Base-by-base conservation (phyloP, 139 green algal species). In the Tetradesmus lagerheimii region DNA sequence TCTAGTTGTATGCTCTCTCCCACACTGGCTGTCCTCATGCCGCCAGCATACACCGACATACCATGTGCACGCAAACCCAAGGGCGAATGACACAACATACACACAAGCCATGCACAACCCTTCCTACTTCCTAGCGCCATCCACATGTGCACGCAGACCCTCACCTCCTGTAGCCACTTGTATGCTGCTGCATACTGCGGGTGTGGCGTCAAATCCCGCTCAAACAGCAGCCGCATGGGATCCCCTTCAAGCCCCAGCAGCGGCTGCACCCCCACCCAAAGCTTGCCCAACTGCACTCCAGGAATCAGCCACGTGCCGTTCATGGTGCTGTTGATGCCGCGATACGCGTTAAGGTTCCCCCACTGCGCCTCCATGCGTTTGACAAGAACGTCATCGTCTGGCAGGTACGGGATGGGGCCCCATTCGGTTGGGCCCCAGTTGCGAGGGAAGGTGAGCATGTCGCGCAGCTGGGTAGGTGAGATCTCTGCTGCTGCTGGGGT, bases 151-250 rank as follows among this genome's bases (percentile, higher is more conserved):
- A 29, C 38, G 62, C 66, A 66, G 66, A 18, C 20, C 11, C 93
- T 76, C 89, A 93, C 92, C 62, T 93, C 37, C 66, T 95, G 85
- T 43, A 99, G 92, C 94, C 95, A 99, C 92, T 97, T 97, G 96
- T 99, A 99, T 89, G 98, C 98, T 62, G 98, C 98, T 34, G 96
- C 97, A 89, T 99, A 99, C 92, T 97, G 96, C 1, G 98, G 98
- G 92, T 99, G 98, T n/a, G 98, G 98, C 14, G 97, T 99, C 62
- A 99, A 94, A 94, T 99, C 98, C 0, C 98, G 92, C 76, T 90
- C 86, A 87, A 91, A 91, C 39, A 99, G 95, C 80, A 99, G 96
- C 11, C 98, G 95, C 98, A 99, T 99, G 35, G 98, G 98, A 92
- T 99, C 98, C 25, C 98, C 98, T 93, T 99, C 98, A 31, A 99